Evolutionary conservation across 441 rosid genomes (phyloP).

Genomic region (Syzygium syzygioides): DNA sequence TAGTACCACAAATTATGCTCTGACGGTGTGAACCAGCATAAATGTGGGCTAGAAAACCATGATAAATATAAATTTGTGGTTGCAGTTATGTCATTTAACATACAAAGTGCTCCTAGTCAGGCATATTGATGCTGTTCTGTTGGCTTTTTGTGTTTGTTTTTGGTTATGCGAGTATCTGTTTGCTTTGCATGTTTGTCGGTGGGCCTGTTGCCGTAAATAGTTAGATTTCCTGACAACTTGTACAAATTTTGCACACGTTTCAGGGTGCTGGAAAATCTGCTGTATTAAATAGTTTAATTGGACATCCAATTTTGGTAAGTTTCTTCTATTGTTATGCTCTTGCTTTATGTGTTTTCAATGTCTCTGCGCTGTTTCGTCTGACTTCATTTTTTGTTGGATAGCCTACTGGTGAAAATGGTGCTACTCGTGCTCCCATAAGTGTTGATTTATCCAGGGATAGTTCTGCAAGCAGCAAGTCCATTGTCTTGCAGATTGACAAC

Average conservation of each 20-base stretch:
- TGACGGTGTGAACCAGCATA: neutral
- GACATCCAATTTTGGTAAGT: conserved; percentile 54
- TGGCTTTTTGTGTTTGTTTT: neutral
- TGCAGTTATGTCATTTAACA: neutral
- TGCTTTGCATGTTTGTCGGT: neutral
- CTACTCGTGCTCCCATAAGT: conserved; percentile 2
- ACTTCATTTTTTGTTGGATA: neutral
- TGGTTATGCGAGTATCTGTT: neutral
- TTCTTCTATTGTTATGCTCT: neutral
- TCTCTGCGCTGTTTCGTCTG: neutral
- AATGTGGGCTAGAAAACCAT: neutral
- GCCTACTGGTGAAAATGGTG: conserved; percentile 2
- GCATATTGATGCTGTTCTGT: neutral
- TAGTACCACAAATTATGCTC: neutral
- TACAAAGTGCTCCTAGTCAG: neutral
- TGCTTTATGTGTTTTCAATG: neutral
- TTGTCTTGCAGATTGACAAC: conserved; percentile 2
- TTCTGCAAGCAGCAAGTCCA: conserved; percentile 1
- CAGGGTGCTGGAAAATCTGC: conserved; percentile 82
- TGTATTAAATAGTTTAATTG: conserved; percentile 77
- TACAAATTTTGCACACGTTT: neutral
- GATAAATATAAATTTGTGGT: neutral
- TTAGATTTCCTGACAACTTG: neutral
- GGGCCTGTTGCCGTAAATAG: neutral
- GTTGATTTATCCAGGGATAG: neutral